phyloP scores from a whole-genome alignment of 2,329 filamentous ascomycete species.

The Venturia nashicola region DNA sequence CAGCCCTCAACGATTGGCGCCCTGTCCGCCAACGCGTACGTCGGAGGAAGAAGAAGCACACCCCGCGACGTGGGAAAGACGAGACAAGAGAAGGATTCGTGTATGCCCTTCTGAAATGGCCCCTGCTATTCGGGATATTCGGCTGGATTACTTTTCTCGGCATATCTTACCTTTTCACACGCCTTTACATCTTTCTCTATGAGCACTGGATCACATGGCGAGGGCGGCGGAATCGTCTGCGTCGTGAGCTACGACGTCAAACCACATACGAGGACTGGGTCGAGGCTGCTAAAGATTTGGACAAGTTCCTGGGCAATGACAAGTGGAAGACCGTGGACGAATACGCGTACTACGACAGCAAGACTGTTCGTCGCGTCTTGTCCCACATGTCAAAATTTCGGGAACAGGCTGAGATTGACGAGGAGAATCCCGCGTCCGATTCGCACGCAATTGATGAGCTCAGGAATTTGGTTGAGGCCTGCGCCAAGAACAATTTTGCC shows the following conservation, averaged over 20 bases:
- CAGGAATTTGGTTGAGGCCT: slow-evolving; percentile 68
- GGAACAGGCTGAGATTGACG: slow-evolving; percentile 40
- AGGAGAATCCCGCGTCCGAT: slow-evolving; percentile 31
- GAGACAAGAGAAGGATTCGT: slow-evolving; percentile 91
- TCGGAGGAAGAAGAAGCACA: slow-evolving; percentile 26
- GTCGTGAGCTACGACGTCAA: slow-evolving; percentile 58
- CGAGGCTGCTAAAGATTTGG: slow-evolving; percentile 62
- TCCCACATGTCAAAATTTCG: slow-evolving; percentile 60
- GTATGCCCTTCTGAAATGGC: slow-evolving; percentile 85
- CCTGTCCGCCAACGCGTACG: slow-evolving; percentile 66
- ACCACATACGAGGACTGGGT: slow-evolving; percentile 77
- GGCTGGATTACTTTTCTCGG: slow-evolving; percentile 69
- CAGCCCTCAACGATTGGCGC: slow-evolving; percentile 91
- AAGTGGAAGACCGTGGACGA: slow-evolving; percentile 65
- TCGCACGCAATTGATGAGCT: slow-evolving; percentile 56
- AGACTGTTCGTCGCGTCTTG: slow-evolving; percentile 66
- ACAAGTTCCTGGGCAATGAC: slow-evolving; percentile 68
- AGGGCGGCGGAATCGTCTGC: slow-evolving; percentile 59
- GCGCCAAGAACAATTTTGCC: slow-evolving; percentile 95
- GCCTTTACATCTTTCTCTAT: slow-evolving; percentile 84
- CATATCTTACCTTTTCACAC: slow-evolving; percentile 63
- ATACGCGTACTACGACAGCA: slow-evolving; percentile 73
- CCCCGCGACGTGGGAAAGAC: slow-evolving; percentile 49
- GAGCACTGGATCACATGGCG: slow-evolving; percentile 88
- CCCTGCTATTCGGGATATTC: slow-evolving; percentile 66